Conservation (phyloP, 768 basidiomycete genomes). For the Mycena vulgaris region DNA sequence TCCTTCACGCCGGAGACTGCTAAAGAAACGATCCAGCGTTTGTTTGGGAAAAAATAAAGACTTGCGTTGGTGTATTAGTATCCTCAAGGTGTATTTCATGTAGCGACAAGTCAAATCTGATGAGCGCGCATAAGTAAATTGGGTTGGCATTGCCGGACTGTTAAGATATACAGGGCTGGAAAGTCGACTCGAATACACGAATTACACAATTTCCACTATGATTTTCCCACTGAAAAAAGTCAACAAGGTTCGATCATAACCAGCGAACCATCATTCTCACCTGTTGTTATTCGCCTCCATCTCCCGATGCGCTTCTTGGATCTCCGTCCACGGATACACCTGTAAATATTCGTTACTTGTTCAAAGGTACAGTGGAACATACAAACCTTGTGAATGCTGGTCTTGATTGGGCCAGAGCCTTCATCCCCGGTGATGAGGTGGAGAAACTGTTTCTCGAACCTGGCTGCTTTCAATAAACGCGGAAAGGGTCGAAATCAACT, state of each 20-base stretch:
- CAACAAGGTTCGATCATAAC: neutral
- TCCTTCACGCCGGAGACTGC: conserved; percentile 17
- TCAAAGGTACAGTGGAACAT: conserved; percentile 39
- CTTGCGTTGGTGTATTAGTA: neutral
- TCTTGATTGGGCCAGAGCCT: conserved; percentile 73
- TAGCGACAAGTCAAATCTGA: no score
- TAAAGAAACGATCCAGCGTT: conserved; percentile 13
- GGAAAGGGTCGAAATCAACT: conserved; percentile 23
- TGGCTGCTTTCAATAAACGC: conserved; percentile 34
- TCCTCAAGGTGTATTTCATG: no score
- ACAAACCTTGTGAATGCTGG: conserved; percentile 88
- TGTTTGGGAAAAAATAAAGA: neutral
- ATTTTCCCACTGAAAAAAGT: conserved; percentile 59
- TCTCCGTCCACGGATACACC: conserved; percentile 86
- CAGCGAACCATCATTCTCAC: conserved; percentile 43
- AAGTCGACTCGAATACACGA: neutral
- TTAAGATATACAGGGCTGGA: no score
- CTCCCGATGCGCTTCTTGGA: conserved; percentile 84
- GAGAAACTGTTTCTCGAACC: conserved; percentile 71
- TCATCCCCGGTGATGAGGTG: conserved; percentile 70
- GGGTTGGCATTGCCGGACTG: no score
- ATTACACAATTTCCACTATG: conserved; percentile 51
- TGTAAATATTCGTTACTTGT: conserved; percentile 45
- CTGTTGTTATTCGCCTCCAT: conserved; percentile 81
- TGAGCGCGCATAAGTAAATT: no score